phyloP scores from a whole-genome alignment of 1,139 yeast species.

The Saccharomycopsis phalli region DNA sequence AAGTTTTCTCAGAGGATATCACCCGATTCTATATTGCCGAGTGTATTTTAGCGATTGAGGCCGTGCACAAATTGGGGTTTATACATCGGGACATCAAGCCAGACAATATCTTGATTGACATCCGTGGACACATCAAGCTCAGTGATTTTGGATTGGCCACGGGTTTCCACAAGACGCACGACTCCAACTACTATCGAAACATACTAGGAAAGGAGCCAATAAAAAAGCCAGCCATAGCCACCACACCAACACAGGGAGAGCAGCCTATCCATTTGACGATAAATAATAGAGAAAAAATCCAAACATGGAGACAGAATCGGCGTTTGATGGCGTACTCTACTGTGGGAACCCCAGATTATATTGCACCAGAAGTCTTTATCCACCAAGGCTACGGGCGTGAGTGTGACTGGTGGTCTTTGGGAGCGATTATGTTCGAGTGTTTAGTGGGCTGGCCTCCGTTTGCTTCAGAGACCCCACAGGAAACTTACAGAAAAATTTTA shows the following conservation, averaged over 20 bases:
- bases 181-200: conserved; percentile 67
- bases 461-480: conserved; percentile 98
- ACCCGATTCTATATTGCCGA: conserved; percentile 82
- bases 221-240: conserved; percentile 53
- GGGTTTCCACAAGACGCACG: conserved; percentile 81
- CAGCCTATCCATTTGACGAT: conserved; percentile 83
- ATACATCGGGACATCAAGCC: conserved; percentile 78
- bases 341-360: conserved; percentile 98
- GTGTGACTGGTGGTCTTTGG: conserved; percentile 99
- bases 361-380: conserved; percentile 94
- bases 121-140: conserved; percentile 68
- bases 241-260: conserved; percentile 42
- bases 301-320: conserved; percentile 96
- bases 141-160: conserved; percentile 81
- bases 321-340: conserved; percentile 97
- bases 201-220: conserved; percentile 51
- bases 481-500: conserved; percentile 87
- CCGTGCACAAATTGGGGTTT: conserved; percentile 70
- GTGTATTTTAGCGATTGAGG: conserved; percentile 77
- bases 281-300: conserved; percentile 94
- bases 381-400: conserved; percentile 99
- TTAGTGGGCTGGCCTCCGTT: conserved; percentile 99
- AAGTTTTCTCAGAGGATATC: conserved; percentile 75
- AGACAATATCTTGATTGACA: conserved; percentile 71
- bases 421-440: conserved; percentile 98